These are phyloP conservation scores for Fusarium robinianum DNA, from an alignment of 2,329 filamentous ascomycete species.

Conservation along the genomic window DNA sequence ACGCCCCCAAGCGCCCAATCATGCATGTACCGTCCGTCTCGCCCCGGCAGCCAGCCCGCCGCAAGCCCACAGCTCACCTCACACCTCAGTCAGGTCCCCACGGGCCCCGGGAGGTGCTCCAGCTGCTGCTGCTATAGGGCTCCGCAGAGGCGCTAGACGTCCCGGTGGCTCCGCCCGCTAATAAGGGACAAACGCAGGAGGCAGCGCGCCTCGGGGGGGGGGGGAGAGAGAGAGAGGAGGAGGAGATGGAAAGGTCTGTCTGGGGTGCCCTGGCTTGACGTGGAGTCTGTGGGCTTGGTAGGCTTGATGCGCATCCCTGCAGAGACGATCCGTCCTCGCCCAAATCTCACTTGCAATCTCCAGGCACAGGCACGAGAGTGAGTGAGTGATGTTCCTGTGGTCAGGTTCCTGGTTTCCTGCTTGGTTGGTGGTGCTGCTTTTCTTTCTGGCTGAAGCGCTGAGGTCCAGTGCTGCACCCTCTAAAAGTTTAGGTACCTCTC, in stretches of 20 bases:
- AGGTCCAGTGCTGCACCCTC: too few species aligned
- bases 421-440: slow-evolving; percentile 9
- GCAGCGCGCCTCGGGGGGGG: slow-evolving; percentile 1
- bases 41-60: slow-evolving; percentile 21
- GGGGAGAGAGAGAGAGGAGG: slow-evolving; percentile 3
- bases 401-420: slow-evolving; percentile 10
- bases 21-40: too few species aligned
- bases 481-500: too few species aligned
- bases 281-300: slow-evolving; percentile 21
- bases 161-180: slow-evolving; percentile 36
- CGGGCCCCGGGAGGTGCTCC: slow-evolving; percentile 12
- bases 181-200: slow-evolving; percentile 27
- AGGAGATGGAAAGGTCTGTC: slow-evolving; percentile 10
- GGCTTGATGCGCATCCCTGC: slow-evolving; percentile 40
- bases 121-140: slow-evolving; percentile 23
- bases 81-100: slow-evolving; percentile 22
- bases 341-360: slow-evolving; percentile 41
- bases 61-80: slow-evolving; percentile 18
- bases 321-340: slow-evolving; percentile 41
- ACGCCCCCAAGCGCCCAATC: too few species aligned
- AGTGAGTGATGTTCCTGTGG: slow-evolving; percentile 15
- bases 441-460: slow-evolving; percentile 8
- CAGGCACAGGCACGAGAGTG: slow-evolving; percentile 24
- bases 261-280: slow-evolving; percentile 26
- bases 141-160: slow-evolving; percentile 35